phyloP scores from a whole-genome alignment of 106 monocot species.

The Gastrodia elata region DNA sequence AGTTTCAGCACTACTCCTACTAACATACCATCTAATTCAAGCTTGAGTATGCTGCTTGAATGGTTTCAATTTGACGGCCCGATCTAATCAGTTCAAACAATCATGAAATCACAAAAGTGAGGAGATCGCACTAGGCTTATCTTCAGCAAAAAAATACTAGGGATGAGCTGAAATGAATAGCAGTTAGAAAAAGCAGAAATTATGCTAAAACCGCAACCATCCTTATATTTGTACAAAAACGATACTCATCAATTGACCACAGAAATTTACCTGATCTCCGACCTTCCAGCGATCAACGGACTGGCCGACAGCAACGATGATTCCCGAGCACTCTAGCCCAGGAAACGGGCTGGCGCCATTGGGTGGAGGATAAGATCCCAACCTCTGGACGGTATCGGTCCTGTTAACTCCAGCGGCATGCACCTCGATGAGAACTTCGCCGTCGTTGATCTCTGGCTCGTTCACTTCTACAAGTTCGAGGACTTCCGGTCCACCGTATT shows the following conservation, averaged over 20 bases:
- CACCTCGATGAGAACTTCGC: conserved; percentile 72
- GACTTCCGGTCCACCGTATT: conserved; percentile 65
- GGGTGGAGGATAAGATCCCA: conserved; percentile 57
- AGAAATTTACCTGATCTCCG: conserved; percentile 60
- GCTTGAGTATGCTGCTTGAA: not conserved
- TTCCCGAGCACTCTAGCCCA: conserved; percentile 90
- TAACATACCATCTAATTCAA: not conserved
- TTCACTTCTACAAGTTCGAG: conserved; percentile 55
- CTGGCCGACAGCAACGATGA: conserved; percentile 55
- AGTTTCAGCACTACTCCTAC: not conserved
- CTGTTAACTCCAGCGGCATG: conserved; percentile 71
- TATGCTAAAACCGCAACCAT: no score
- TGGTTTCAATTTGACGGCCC: not conserved
- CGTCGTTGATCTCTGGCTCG: conserved; percentile 34
- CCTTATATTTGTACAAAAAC: not conserved
- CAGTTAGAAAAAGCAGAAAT: not conserved
- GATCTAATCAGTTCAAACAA: not conserved
- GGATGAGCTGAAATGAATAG: not conserved
- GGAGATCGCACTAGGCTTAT: not conserved
- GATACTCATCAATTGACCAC: not conserved
- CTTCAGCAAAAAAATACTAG: not conserved
- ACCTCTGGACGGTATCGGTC: conserved; percentile 71
- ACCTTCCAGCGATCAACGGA: conserved; percentile 49
- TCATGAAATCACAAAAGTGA: not conserved
- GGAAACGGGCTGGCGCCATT: conserved; percentile 60